A percentile compares a stretch with the other conserved stretches of the same genome.
phyloP scores from a whole-genome alignment of 495 filamentous ascomycete genomes.

The Penicillium simplicissimum region DNA sequence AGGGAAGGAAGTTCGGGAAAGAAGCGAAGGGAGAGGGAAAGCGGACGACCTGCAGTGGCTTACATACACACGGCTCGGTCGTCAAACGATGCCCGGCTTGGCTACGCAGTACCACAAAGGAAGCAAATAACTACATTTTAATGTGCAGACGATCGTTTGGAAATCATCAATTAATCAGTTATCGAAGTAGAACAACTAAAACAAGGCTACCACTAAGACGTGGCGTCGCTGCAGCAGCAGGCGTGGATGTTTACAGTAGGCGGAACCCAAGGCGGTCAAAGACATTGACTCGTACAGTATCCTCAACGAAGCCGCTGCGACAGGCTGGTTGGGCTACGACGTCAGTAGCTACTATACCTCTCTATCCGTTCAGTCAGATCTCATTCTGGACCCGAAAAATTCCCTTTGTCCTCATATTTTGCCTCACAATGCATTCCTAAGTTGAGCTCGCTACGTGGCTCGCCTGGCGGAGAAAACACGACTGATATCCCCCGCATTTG shows the following conservation, averaged over 20 bases:
- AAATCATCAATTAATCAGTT: neutral
- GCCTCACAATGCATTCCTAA: constrained; percentile 18
- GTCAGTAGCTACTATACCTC: neutral
- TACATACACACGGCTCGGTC: constrained; percentile 21
- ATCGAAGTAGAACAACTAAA: neutral
- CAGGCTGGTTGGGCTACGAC: neutral
- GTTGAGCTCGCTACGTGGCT: constrained; percentile 16
- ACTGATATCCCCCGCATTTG: constrained; percentile 25
- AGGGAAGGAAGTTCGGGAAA: constrained; percentile 9
- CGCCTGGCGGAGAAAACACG: constrained; percentile 21
- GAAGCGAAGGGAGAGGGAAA: constrained; percentile 26
- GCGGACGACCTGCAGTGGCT: constrained; percentile 18
- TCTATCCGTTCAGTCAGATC: neutral
- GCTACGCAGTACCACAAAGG: neutral
- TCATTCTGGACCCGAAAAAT: neutral
- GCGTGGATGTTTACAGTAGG: neutral
- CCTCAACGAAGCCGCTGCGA: neutral
- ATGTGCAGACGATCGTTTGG: neutral
- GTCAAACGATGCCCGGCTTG: neutral
- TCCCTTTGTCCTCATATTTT: neutral
- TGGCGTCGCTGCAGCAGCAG: neutral
- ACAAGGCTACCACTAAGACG: neutral
- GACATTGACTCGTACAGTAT: neutral
- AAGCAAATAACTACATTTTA: neutral
- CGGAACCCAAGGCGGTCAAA: neutral